Evolutionary conservation across 1,284 basidiomycete genomes (phyloP), one percentile per base, ranked within the genome.

Genomic region (Waitea zeae): DNA sequence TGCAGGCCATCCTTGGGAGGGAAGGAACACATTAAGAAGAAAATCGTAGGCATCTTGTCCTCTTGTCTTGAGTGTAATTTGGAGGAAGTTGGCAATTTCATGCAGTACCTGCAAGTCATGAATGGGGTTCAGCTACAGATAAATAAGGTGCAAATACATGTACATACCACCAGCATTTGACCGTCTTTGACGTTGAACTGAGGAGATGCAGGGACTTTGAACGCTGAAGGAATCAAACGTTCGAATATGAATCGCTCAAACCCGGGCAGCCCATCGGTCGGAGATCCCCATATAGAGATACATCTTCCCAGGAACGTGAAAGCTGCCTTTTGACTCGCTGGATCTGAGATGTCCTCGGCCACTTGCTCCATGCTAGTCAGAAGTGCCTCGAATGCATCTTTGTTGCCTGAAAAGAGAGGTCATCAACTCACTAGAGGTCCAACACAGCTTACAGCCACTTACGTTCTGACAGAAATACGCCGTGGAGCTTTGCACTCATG

Each of bases 221-320:
- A 96, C 20, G 79, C 78, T 1, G 78, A 60, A 3, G 86, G 86
- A 34, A 97, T 62, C 29, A 96, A 59, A 6, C 78, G 72, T 44
- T 93, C 82, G 52, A 98, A 99, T 34, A 96, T 68, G 50, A 95
- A 95, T 11, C 71, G 67, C 45, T 96, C 89, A 49, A 97, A 98
- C 1, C 93, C 93, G 11, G 88, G 87, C 18, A 98, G 54, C 12
- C 67, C 60, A 18, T 45, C 44, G 20, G 56, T 52, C 15, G 68
- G 64, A 34, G 67, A 69, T 11, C 78, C 81, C 90, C 92, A 97
- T 2, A 72, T 65, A n/a, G 63, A 60, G 27, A 92, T 70, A 36
- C 70, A 73, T n/a, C 73, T 66, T 34, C 69, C 69, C 33, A 98
- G 65, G 60, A 97, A 88, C 4, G 65, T 61, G 46, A 96, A 73